These are phyloP conservation scores for Salix brachista DNA, from an alignment of 345 rosid species.

Conservation along the genomic window DNA sequence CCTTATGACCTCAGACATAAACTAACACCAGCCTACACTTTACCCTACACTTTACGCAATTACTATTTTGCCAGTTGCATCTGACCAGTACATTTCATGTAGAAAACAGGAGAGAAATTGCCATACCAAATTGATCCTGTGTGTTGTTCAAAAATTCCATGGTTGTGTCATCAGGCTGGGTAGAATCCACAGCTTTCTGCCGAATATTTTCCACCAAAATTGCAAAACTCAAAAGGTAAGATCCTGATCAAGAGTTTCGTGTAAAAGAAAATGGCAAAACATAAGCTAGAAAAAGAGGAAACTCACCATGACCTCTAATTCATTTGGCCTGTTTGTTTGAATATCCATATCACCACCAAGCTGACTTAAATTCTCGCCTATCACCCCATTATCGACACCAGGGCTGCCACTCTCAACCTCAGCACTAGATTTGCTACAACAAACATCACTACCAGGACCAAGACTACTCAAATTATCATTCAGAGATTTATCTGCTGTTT, in stretches of 20 bases:
- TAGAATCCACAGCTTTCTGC: constrained; percentile 31
- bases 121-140: constrained; percentile 41
- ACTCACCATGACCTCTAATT: constrained; percentile 36
- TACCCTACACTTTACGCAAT: not conserved
- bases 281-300: constrained; percentile 9
- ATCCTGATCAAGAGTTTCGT: constrained; percentile 16
- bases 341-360: constrained; percentile 25
- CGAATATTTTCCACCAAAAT: constrained; percentile 30
- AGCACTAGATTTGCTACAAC: constrained; percentile 23
- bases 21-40: not conserved
- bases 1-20: not conserved
- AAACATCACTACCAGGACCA: constrained; percentile 26
- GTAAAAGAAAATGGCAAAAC: constrained; percentile 11
- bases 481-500: constrained; percentile 5
- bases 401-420: constrained; percentile 19
- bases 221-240: constrained; percentile 17
- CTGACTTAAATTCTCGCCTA: constrained; percentile 26
- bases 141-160: constrained; percentile 19
- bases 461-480: constrained; percentile 21
- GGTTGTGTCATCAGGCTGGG: constrained; percentile 11
- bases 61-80: constrained; percentile 3
- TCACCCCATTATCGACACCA: constrained; percentile 12
- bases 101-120: constrained; percentile 13
- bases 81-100: not conserved
- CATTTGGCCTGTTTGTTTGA: constrained; percentile 24